Evolutionary conservation across 148 eudicot genomes (phyloP).

Genomic region (Chenopodium album): DNA sequence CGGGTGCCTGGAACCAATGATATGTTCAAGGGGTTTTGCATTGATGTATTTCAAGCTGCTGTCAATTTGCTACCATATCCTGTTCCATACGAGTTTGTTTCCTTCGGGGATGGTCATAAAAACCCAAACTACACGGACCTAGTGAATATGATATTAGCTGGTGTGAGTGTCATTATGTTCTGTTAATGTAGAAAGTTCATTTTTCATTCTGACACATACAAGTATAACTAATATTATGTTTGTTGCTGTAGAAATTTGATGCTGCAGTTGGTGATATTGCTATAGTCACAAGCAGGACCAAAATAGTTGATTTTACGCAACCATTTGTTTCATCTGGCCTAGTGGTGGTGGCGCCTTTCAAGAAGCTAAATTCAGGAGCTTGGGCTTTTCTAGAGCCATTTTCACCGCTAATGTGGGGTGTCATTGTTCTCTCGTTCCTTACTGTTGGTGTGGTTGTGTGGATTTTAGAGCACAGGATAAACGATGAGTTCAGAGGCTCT

Average conservation of each 20-base stretch:
- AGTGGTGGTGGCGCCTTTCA: conserved; percentile 79
- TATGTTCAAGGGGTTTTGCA: conserved; percentile 76
- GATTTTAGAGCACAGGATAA: conserved; percentile 88
- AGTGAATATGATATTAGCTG: conserved; percentile 53
- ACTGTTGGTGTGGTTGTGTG: conserved; percentile 81
- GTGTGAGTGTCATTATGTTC: conserved; percentile 49
- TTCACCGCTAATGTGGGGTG: conserved; percentile 74
- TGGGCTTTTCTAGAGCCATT: conserved; percentile 92
- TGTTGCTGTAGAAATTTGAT: conserved; percentile 55
- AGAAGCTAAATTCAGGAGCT: conserved; percentile 60
- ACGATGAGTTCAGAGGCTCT: conserved; percentile 89
- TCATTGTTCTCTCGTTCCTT: conserved; percentile 69
- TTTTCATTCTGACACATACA: background rate
- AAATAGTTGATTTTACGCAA: conserved; percentile 84
- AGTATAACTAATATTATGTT: background rate
- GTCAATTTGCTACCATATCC: conserved; percentile 78
- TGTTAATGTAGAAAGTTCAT: background rate
- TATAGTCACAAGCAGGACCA: conserved; percentile 74
- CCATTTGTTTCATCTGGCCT: conserved; percentile 86
- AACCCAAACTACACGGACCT: conserved; percentile 84
- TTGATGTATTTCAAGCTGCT: conserved; percentile 88
- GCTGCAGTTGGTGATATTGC: conserved; percentile 95
- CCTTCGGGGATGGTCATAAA: conserved; percentile 66
- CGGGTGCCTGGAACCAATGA: conserved; percentile 50
- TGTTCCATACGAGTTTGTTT: conserved; percentile 75